Conservation (phyloP, 257 asterid species). For the Solanum virginianum region DNA sequence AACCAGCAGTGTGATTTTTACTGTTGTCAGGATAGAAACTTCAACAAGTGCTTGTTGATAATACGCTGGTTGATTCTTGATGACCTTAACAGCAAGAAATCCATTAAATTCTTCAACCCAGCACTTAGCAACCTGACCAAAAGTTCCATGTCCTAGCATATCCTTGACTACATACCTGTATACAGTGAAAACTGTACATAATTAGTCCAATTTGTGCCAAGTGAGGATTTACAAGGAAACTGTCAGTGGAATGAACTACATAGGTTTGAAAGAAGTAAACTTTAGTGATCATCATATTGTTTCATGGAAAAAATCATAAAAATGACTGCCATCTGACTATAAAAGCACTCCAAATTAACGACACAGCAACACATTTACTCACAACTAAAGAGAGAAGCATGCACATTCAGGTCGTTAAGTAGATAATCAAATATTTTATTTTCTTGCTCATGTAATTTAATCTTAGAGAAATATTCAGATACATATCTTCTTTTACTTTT, state of each 20-base stretch:
- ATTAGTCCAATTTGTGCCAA: not conserved
- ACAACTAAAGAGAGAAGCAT: not conserved
- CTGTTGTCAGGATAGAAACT: slow-evolving; percentile 85
- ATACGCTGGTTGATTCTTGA: slow-evolving; percentile 93
- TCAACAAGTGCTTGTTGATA: slow-evolving; percentile 99
- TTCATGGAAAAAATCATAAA: not conserved
- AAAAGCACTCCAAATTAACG: not conserved
- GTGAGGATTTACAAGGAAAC: not conserved
- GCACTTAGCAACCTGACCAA: slow-evolving; percentile 99
- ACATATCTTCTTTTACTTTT: not conserved
- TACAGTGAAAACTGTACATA: slow-evolving; percentile 10
- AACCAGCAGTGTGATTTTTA: slow-evolving; percentile 24
- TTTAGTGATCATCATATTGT: not conserved
- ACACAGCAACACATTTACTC: not conserved
- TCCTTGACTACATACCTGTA: slow-evolving; percentile 89
- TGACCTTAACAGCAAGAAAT: slow-evolving; percentile 89
- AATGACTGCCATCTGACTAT: not conserved
- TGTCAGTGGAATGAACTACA: not conserved
- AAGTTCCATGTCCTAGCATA: slow-evolving; percentile 95
- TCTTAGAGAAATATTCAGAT: not conserved
- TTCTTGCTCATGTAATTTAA: not conserved
- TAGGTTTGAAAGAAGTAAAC: not conserved
- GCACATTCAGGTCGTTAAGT: not conserved
- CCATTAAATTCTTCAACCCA: slow-evolving; percentile 76
- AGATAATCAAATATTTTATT: not conserved